These are phyloP conservation scores for Scorias spongiosa DNA, from an alignment of 2,329 filamentous ascomycete genomes.

Conservation along the genomic window DNA sequence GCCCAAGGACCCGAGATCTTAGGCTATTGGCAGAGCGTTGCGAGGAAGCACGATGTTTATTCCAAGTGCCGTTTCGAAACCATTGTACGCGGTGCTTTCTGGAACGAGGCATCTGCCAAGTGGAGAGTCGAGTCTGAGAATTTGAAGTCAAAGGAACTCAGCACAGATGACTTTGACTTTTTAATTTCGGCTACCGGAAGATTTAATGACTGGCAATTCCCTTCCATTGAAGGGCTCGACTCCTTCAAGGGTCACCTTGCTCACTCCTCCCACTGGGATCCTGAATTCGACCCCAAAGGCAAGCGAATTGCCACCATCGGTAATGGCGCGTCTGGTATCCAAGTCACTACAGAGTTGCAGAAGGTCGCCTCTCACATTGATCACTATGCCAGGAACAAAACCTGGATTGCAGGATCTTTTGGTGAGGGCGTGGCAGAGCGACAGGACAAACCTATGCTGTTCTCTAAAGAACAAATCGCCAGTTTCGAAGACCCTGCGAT, in stretches of 20 bases:
- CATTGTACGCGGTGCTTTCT: slow-evolving; percentile 40
- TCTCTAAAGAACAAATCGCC: slow-evolving; percentile 37
- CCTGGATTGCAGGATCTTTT: slow-evolving; percentile 53
- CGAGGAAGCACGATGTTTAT: slow-evolving; percentile 50
- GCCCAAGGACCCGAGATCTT: slow-evolving; percentile 51
- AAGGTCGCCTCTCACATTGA: slow-evolving; percentile 35
- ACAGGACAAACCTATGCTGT: slow-evolving; percentile 40
- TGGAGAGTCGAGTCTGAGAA: slow-evolving; percentile 44
- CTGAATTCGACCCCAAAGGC: slow-evolving; percentile 16
- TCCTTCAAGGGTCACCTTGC: slow-evolving; percentile 22
- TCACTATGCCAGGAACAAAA: slow-evolving; percentile 49
- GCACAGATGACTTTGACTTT: slow-evolving; percentile 38
- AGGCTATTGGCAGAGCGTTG: slow-evolving; percentile 49
- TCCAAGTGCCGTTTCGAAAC: slow-evolving; percentile 40
- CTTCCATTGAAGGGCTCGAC: slow-evolving; percentile 34
- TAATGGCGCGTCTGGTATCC: slow-evolving; percentile 28
- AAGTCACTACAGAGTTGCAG: slow-evolving; percentile 34
- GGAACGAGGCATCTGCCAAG: slow-evolving; percentile 35
- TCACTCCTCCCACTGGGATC: slow-evolving; percentile 26
- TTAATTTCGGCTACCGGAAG: slow-evolving; percentile 48
- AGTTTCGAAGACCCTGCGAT: slow-evolving; percentile 44
- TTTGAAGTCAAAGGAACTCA: slow-evolving; percentile 11
- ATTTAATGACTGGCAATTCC: slow-evolving; percentile 51
- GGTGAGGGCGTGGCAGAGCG: slow-evolving; percentile 35
- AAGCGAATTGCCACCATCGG: slow-evolving; percentile 28